Conservation (phyloP, 140 eudicot genomes). For the Oenanthe javanica region DNA sequence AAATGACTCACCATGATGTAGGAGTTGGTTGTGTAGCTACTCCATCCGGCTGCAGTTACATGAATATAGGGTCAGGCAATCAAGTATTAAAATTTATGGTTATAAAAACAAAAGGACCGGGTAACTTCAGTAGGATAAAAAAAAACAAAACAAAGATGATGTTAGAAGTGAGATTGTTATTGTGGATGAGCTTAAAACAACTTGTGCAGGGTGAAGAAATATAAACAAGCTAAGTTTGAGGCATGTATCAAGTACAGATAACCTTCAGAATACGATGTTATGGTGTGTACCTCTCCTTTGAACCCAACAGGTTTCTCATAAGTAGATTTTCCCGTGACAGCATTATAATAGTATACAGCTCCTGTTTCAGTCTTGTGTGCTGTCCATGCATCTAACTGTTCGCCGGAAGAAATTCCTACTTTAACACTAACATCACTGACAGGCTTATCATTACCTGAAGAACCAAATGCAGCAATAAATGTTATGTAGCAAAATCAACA, state of each 20-base stretch:
- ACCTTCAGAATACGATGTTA: not conserved
- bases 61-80: not conserved
- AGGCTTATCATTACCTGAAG: slow-evolving; percentile 47
- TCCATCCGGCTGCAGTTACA: slow-evolving; percentile 59
- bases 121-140: too few relatives aligned
- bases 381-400: slow-evolving; percentile 79
- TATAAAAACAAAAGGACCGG: too few relatives aligned
- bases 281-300: slow-evolving; percentile 68
- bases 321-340: slow-evolving; percentile 88
- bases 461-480: not conserved
- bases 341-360: slow-evolving; percentile 81
- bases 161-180: not conserved
- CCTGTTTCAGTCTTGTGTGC: slow-evolving; percentile 90
- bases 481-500: not conserved
- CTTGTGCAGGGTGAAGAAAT: slow-evolving; percentile 2
- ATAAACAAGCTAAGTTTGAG: not conserved
- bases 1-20: slow-evolving; percentile 71
- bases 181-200: not conserved
- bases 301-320: slow-evolving; percentile 80
- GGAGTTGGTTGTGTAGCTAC: slow-evolving; percentile 78
- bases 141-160: not conserved
- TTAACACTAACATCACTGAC: slow-evolving; percentile 29
- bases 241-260: not conserved
- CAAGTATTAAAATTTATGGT: not conserved
- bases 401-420: slow-evolving; percentile 29